Percentiles rank a stretch among this genome's conserved stretches.
These are phyloP conservation scores for Lithospermum erythrorhizon DNA, from an alignment of 257 asterid species.

Conservation along the genomic window DNA sequence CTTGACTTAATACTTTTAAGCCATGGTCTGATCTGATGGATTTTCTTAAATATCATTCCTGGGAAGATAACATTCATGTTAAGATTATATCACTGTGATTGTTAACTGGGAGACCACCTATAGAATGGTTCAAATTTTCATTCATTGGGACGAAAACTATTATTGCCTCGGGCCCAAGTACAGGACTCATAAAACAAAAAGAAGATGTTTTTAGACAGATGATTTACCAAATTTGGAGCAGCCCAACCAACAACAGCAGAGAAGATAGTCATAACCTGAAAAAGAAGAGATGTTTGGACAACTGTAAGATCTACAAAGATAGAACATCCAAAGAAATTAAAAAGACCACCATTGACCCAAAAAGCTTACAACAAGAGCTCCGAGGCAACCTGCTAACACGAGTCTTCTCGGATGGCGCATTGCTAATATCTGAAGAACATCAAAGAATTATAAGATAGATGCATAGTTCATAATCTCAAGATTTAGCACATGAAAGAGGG, in stretches of 20 bases:
- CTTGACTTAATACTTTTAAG: too few relatives aligned
- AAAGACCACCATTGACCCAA: background rate
- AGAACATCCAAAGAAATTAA: background rate
- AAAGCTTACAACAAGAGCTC: conserved; percentile 72
- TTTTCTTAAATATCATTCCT: background rate
- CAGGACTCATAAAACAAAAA: background rate
- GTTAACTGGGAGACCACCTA: background rate
- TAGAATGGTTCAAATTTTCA: background rate
- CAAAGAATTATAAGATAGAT: background rate
- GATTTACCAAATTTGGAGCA: conserved; percentile 78
- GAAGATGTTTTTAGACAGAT: background rate
- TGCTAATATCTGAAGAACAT: conserved; percentile 58
- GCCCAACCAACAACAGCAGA: conserved; percentile 98
- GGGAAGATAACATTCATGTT: background rate
- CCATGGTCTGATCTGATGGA: background rate
- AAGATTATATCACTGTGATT: background rate
- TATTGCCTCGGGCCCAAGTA: background rate
- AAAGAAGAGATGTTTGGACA: conserved; percentile 10
- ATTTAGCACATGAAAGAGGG: background rate
- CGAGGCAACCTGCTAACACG: conserved; percentile 86
- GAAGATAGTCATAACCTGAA: conserved; percentile 87
- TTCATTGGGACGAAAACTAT: background rate
- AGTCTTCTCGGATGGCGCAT: conserved; percentile 97
- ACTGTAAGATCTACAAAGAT: conserved; percentile 1
- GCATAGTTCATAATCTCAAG: background rate